A percentile compares a stretch with the other conserved stretches of the same genome.
Conservation (phyloP, 768 basidiomycete genomes). For the Aureoboletus auriporus region DNA sequence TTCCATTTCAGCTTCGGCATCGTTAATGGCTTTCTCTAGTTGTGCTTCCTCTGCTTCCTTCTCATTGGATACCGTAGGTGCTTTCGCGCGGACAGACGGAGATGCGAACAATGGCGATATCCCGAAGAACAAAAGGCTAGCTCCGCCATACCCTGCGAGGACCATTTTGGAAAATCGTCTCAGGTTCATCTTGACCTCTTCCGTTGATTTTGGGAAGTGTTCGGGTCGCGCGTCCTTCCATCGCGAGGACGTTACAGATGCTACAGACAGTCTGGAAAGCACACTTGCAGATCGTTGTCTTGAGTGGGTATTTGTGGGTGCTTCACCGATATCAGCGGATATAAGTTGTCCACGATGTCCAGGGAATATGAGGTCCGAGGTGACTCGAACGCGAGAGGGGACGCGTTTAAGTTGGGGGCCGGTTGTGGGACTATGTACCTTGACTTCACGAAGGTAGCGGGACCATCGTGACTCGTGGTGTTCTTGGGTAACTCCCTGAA, state of each 20-base stretch:
- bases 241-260: conserved; percentile 25
- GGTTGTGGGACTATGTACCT: conserved; percentile 47
- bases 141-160: conserved; percentile 81
- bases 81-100: conserved; percentile 20
- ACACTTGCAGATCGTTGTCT: conserved; percentile 28
- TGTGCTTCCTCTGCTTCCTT: conserved; percentile 56
- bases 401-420: conserved; percentile 28
- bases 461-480: conserved; percentile 77
- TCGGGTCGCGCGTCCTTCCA: conserved; percentile 24
- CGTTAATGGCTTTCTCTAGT: conserved; percentile 63
- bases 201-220: conserved; percentile 29
- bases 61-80: conserved; percentile 32
- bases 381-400: conserved; percentile 64
- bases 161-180: conserved; percentile 80
- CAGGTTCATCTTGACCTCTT: conserved; percentile 64
- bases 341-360: conserved; percentile 69
- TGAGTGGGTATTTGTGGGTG: conserved; percentile 29
- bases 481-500: conserved; percentile 78
- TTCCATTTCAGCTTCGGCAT: conserved; percentile 63
- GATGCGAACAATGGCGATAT: conserved; percentile 38
- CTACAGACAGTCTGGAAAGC: conserved; percentile 23
- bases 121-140: conserved; percentile 78
- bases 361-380: conserved; percentile 67
- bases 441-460: conserved; percentile 59
- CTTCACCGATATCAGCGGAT: conserved; percentile 77